Percentiles rank a stretch among this genome's conserved stretches.
phyloP scores from a whole-genome alignment of 2,329 filamentous ascomycete species.

The Colletotrichum lini region DNA sequence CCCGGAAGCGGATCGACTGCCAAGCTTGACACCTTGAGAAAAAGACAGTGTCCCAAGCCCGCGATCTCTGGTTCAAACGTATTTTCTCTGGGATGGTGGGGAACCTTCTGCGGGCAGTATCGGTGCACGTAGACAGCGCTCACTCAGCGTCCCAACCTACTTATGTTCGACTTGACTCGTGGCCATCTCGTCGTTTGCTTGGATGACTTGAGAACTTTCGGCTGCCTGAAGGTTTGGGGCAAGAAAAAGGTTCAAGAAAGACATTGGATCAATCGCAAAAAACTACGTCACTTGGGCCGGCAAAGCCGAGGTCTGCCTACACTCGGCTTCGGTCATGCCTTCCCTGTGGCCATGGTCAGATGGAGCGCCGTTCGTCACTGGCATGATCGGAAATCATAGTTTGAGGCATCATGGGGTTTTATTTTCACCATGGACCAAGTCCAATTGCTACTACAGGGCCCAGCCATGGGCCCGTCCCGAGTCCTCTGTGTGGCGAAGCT shows the following conservation, averaged over 20 bases:
- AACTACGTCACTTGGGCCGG: not conserved
- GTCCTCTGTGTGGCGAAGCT: not conserved
- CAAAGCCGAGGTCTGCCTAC: slow-evolving; percentile 8
- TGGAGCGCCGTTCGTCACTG: not conserved
- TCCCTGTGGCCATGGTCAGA: not conserved
- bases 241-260: slow-evolving; percentile 1
- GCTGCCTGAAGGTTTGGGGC: not conserved
- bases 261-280: slow-evolving; percentile 17
- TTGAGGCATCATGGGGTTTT: slow-evolving; percentile 1
- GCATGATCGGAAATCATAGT: not conserved
- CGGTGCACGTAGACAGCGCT: not conserved
- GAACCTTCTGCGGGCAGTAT: not conserved
- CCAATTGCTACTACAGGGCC: slow-evolving; percentile 2
- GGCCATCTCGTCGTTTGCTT: not conserved
- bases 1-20: not conserved
- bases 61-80: not conserved
- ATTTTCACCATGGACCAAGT: slow-evolving; percentile 12
- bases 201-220: not conserved
- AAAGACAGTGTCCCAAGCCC: not conserved
- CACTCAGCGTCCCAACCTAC: not conserved
- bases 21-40: not conserved
- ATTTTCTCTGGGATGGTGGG: not conserved
- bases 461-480: not conserved
- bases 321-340: not conserved
- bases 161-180: not conserved